phyloP scores from a whole-genome alignment of 2,329 filamentous ascomycete species.

The Venturia aucupariae region DNA sequence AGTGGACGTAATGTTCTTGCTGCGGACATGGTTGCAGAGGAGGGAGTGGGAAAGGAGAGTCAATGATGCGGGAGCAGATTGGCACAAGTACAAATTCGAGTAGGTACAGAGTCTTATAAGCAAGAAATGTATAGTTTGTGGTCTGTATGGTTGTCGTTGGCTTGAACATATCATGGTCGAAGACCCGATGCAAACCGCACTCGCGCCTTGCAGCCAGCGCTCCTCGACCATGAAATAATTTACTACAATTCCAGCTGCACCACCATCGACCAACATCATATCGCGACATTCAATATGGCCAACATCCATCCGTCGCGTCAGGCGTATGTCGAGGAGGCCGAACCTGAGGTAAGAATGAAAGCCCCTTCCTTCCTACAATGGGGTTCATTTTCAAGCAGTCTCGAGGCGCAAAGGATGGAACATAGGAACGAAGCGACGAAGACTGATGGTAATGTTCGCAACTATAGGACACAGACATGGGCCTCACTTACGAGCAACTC shows the following conservation, averaged over 20 bases:
- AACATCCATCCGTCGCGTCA: slow-evolving; percentile 76
- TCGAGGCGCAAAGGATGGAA: neutral
- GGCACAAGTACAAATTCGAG: neutral
- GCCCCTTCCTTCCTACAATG: slow-evolving; percentile 20
- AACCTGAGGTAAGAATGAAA: slow-evolving; percentile 49
- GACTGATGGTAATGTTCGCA: slow-evolving; percentile 25
- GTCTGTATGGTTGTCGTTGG: neutral
- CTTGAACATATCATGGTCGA: neutral
- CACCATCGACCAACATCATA: neutral
- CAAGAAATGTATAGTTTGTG: neutral
- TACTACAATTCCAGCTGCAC: neutral
- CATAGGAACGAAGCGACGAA: slow-evolving; percentile 1
- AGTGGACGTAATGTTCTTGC: slow-evolving; percentile 8
- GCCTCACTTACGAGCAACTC: slow-evolving; percentile 19
- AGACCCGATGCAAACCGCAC: neutral
- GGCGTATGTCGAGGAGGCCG: slow-evolving; percentile 85
- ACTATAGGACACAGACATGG: slow-evolving; percentile 15
- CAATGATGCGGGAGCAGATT: neutral
- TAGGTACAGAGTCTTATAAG: neutral
- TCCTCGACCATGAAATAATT: neutral
- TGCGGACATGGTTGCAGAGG: slow-evolving; percentile 5
- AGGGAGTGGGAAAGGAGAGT: neutral
- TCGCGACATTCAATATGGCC: slow-evolving; percentile 11
- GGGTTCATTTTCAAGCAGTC: slow-evolving; percentile 12
- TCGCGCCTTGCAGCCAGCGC: neutral